phyloP scores from a whole-genome alignment of 1,139 yeast species.

The Geotrichum restrictum region DNA sequence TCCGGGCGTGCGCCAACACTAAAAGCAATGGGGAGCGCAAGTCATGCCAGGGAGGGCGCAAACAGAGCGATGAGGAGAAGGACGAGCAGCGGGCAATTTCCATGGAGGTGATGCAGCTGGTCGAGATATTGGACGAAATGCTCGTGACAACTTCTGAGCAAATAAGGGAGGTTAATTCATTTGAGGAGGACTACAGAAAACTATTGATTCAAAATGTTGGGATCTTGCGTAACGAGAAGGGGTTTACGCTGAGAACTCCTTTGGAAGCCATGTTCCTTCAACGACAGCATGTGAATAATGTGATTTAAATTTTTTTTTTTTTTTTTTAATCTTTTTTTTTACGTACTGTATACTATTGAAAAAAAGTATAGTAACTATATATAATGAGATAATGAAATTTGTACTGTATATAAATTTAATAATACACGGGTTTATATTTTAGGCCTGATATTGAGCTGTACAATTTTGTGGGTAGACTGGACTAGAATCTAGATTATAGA shows the following conservation, averaged over 20 bases:
- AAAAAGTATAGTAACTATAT: background rate
- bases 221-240: constrained; percentile 27
- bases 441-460: no score
- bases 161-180: constrained; percentile 23
- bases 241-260: constrained; percentile 27
- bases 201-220: constrained; percentile 31
- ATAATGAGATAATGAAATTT: no score
- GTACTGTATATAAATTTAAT: no score
- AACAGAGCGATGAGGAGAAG: background rate
- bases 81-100: constrained; percentile 19
- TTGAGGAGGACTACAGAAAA: constrained; percentile 29
- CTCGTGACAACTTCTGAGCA: constrained; percentile 22
- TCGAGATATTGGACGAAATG: constrained; percentile 24
- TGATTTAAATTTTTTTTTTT: background rate
- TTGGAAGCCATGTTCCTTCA: constrained; percentile 26
- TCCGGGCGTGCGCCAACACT: constrained; percentile 13
- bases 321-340: background rate
- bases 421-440: no score
- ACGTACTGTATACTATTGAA: background rate
- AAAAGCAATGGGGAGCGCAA: background rate
- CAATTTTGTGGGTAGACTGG: no score
- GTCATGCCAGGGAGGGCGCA: background rate
- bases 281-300: constrained; percentile 16
- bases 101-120: constrained; percentile 21
- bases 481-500: no score